A percentile compares a stretch with the other conserved stretches of the same genome.
These are phyloP conservation scores for Xylariaceae sp. DNA, from an alignment of 2,329 filamentous ascomycete genomes.

Conservation along the genomic window DNA sequence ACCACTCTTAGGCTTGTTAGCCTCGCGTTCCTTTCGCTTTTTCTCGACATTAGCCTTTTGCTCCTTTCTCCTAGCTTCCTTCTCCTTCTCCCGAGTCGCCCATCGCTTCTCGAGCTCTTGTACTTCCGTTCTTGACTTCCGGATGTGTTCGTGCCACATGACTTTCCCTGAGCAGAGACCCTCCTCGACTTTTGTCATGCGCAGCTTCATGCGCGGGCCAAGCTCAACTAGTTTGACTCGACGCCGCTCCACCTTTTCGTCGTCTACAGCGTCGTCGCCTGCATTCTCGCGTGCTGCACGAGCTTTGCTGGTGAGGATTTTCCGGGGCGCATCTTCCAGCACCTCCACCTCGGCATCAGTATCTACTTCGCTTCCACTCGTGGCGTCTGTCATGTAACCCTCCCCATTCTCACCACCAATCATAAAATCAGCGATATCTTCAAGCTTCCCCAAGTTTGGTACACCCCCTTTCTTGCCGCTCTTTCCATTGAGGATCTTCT, in stretches of 20 bases:
- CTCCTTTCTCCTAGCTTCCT: constrained; percentile 71
- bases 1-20: constrained; percentile 36
- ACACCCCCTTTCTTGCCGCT: constrained; percentile 63
- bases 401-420: constrained; percentile 71
- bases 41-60: constrained; percentile 88
- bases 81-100: constrained; percentile 71
- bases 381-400: constrained; percentile 80
- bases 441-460: constrained; percentile 83
- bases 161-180: constrained; percentile 83
- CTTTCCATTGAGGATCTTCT: constrained; percentile 62
- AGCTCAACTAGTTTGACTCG: constrained; percentile 90
- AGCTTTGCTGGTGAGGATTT: constrained; percentile 50
- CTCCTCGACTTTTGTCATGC: constrained; percentile 93
- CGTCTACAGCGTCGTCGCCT: constrained; percentile 37
- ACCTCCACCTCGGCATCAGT: constrained; percentile 96
- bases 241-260: constrained; percentile 66
- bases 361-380: constrained; percentile 84
- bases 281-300: constrained; percentile 44
- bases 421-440: constrained; percentile 93
- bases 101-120: constrained; percentile 76
- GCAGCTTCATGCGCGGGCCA: constrained; percentile 80
- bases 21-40: constrained; percentile 60
- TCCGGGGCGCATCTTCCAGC: constrained; percentile 56
- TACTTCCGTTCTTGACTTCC: constrained; percentile 74
- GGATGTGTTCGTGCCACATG: constrained; percentile 96